phyloP scores from a whole-genome alignment of 78 protist genomes.

The Acrasis kona region DNA sequence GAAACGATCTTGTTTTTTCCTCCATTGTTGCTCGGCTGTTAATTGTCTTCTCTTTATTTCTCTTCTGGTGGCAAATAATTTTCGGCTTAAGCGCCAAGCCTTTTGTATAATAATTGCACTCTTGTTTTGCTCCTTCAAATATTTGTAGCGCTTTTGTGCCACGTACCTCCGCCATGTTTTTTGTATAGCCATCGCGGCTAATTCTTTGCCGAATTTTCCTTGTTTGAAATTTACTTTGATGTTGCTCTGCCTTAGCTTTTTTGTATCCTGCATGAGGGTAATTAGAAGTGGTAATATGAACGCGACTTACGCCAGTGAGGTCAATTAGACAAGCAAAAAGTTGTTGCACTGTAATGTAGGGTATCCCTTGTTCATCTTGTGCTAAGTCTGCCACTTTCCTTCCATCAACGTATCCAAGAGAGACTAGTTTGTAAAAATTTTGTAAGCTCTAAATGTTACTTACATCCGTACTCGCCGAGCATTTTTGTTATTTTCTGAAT shows the following conservation, averaged over 20 bases:
- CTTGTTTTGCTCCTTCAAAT: neutral
- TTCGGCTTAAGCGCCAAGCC: neutral
- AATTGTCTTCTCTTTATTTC: neutral
- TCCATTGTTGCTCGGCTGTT: neutral
- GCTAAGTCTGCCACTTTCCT: neutral
- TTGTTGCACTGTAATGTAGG: neutral
- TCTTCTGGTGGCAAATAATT: neutral
- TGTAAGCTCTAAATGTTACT: no score
- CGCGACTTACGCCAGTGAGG: no score
- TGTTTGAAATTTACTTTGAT: neutral
- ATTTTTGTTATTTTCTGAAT: constrained; percentile 11
- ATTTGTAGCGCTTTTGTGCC: neutral
- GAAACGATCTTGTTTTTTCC: neutral
- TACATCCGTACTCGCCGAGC: neutral
- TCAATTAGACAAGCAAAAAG: constrained; percentile 5
- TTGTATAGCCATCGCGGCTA: constrained; percentile 12
- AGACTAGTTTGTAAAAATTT: no score
- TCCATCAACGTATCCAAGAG: constrained; percentile 30
- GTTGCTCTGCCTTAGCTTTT: neutral
- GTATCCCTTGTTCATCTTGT: neutral
- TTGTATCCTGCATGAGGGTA: no score
- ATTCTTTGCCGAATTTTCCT: neutral
- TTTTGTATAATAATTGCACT: neutral
- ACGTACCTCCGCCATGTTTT: neutral
- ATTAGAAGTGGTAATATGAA: no score